phyloP scores from a whole-genome alignment of 192 early-diverging fungal species.

The Backusella luteola region DNA sequence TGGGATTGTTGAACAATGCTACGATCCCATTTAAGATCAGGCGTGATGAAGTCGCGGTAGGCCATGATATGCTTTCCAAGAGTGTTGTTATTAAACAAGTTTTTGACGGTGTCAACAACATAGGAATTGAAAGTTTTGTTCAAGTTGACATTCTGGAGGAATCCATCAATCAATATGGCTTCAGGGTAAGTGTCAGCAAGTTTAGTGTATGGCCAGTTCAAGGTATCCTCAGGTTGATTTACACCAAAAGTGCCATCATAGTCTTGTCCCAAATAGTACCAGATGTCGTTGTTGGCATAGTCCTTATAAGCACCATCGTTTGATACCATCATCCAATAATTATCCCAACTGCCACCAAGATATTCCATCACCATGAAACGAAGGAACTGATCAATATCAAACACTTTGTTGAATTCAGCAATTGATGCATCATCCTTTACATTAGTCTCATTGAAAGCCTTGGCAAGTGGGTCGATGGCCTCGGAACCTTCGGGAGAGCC shows the following conservation, averaged over 20 bases:
- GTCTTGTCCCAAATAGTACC: slow-evolving; percentile 48
- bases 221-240: slow-evolving; percentile 26
- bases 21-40: slow-evolving; percentile 51
- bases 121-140: slow-evolving; percentile 41
- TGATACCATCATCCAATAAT: slow-evolving; percentile 44
- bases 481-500: slow-evolving; percentile 18
- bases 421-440: slow-evolving; percentile 35
- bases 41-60: slow-evolving; percentile 40
- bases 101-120: slow-evolving; percentile 36
- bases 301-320: slow-evolving; percentile 48
- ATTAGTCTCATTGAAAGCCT: slow-evolving; percentile 24
- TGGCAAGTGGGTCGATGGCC: slow-evolving; percentile 25
- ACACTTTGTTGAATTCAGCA: slow-evolving; percentile 24
- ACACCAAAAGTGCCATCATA: slow-evolving; percentile 52
- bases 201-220: slow-evolving; percentile 32
- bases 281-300: slow-evolving; percentile 25
- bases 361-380: slow-evolving; percentile 53
- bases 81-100: slow-evolving; percentile 45
- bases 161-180: slow-evolving; percentile 43
- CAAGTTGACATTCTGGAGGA: slow-evolving; percentile 38
- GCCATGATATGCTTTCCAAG: slow-evolving; percentile 37
- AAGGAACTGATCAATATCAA: slow-evolving; percentile 42
- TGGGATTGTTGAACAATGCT: slow-evolving; percentile 39
- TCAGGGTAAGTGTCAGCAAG: slow-evolving; percentile 29
- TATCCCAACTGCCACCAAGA: slow-evolving; percentile 46